These are phyloP conservation scores for Elongisporangium anandrum DNA, from an alignment of 352 stramenopile genomes.

Conservation along the genomic window DNA sequence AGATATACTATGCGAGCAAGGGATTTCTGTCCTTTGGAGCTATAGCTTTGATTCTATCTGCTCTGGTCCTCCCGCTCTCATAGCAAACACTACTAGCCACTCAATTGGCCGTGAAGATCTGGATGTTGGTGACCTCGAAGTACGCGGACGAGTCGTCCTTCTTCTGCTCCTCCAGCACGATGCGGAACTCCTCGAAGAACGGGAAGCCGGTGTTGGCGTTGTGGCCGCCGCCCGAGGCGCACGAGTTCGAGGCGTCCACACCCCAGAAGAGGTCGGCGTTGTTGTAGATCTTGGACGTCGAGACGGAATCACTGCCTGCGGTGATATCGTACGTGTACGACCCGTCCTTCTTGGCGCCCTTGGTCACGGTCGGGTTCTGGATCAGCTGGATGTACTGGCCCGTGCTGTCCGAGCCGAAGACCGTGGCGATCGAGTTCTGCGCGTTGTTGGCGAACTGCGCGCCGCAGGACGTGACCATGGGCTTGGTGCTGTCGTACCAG, in stretches of 20 bases:
- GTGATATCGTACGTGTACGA: slow-evolving; percentile 58
- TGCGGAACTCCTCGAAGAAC: slow-evolving; percentile 72
- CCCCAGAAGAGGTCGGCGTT: slow-evolving; percentile 71
- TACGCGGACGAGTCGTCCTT: slow-evolving; percentile 56
- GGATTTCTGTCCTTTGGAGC: not conserved
- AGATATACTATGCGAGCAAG: not conserved
- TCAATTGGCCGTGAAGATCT: slow-evolving; percentile 69
- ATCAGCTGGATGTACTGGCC: slow-evolving; percentile 71
- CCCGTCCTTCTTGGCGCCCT: slow-evolving; percentile 49
- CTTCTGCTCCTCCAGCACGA: slow-evolving; percentile 78
- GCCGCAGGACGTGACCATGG: slow-evolving; percentile 63
- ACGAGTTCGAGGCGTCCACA: slow-evolving; percentile 29
- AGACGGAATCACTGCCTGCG: slow-evolving; percentile 27
- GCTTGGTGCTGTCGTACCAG: slow-evolving; percentile 53
- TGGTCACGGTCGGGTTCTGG: slow-evolving; percentile 62
- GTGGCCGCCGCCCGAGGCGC: slow-evolving; percentile 44
- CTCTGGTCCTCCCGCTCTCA: not conserved
- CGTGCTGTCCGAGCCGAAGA: slow-evolving; percentile 54
- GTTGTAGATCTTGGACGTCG: slow-evolving; percentile 74
- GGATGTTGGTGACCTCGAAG: slow-evolving; percentile 73
- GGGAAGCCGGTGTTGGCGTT: slow-evolving; percentile 63
- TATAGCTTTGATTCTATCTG: not conserved
- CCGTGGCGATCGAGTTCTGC: slow-evolving; percentile 60
- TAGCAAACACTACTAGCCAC: not conserved
- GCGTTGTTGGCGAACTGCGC: slow-evolving; percentile 59